Base-by-base conservation (phyloP, 495 filamentous ascomycete genomes). In the Thozetella sp. region DNA sequence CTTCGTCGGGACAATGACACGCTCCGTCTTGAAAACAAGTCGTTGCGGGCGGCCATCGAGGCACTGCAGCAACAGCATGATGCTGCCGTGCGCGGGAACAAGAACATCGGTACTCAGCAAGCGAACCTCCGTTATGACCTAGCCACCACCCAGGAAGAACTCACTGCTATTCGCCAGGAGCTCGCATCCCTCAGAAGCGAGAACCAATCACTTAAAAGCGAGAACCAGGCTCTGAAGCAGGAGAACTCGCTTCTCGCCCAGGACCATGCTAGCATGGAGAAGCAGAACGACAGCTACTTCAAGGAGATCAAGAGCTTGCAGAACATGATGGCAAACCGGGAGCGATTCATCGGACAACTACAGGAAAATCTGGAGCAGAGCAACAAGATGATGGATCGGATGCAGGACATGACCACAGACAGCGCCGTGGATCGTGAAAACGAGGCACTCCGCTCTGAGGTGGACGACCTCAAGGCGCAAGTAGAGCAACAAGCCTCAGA, bases 291-390 rank as follows among this genome's bases (percentile, higher is more conserved):
- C 19, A 68, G 60, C 22, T 77, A 80, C 30, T 78, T 75, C 62
- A 74, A 72, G 62, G 72, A 80, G 59, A 80, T 76, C 68, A 76
- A 79, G 61, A 65, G 64, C 55, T 68, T 80, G 12, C 74, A 77
- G 40, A 67, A 72, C 4, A 68, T 80, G 54, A 72, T 80, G 37
- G 63, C 72, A 48, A 64, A 68, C 17, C 67, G 70, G 22, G 73
- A 76, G 34, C 66, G 67, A 22, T 71, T 72, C 51, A 71, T 76
- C 27, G 55, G 62, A 26, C 71, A 75, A 30, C 61, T 75, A 26
- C 46, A 72, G 66, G 59, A 75, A 67, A 61, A 67, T 66, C 15
- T 70, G 68, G 51, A 67, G 57, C 55, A 63, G 57, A 67, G 69
- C 11, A 63, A 74, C 58, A 54, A 69, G 56, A 70, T 72, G 63